These are phyloP conservation scores for Neonectria neomacrospora DNA, from an alignment of 2,329 filamentous ascomycete species.

Conservation along the genomic window DNA sequence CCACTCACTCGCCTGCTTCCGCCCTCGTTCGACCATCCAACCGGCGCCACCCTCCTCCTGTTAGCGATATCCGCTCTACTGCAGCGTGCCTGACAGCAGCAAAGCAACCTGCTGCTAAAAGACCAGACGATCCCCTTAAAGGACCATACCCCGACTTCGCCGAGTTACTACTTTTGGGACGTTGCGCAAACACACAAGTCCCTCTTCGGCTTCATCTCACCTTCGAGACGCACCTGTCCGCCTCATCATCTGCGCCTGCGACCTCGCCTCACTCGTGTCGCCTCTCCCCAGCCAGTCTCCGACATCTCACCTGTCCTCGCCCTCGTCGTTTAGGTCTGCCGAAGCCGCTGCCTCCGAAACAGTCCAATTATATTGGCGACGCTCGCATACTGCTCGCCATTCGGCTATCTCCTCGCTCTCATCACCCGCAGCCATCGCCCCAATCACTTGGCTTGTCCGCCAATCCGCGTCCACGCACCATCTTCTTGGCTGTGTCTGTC, in stretches of 20 bases:
- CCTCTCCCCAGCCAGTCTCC: slow-evolving; percentile 47
- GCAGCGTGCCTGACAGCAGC: slow-evolving; percentile 31
- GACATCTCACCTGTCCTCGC: slow-evolving; percentile 45
- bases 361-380: slow-evolving; percentile 51
- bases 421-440: slow-evolving; percentile 36
- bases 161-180: slow-evolving; percentile 25
- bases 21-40: slow-evolving; percentile 41
- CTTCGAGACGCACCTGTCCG: slow-evolving; percentile 40
- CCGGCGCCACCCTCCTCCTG: slow-evolving; percentile 40
- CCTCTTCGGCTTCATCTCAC: slow-evolving; percentile 24
- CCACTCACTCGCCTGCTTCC: slow-evolving; percentile 30
- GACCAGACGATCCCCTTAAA: slow-evolving; percentile 35
- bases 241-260: slow-evolving; percentile 40
- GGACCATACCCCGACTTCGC: slow-evolving; percentile 38
- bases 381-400: slow-evolving; percentile 47
- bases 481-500: slow-evolving; percentile 32
- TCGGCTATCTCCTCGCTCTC: slow-evolving; percentile 44
- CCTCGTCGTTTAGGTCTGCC: slow-evolving; percentile 34
- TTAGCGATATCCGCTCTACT: slow-evolving; percentile 34
- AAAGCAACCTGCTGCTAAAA: slow-evolving; percentile 33
- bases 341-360: slow-evolving; percentile 46
- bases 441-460: slow-evolving; percentile 27
- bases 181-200: slow-evolving; percentile 31
- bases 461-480: slow-evolving; percentile 39
- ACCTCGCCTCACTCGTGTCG: slow-evolving; percentile 49